Evolutionary conservation across 805 yeast species (phyloP), one percentile per base, ranked within the genome.

Genomic region (Nakazawaea molendinolei): DNA sequence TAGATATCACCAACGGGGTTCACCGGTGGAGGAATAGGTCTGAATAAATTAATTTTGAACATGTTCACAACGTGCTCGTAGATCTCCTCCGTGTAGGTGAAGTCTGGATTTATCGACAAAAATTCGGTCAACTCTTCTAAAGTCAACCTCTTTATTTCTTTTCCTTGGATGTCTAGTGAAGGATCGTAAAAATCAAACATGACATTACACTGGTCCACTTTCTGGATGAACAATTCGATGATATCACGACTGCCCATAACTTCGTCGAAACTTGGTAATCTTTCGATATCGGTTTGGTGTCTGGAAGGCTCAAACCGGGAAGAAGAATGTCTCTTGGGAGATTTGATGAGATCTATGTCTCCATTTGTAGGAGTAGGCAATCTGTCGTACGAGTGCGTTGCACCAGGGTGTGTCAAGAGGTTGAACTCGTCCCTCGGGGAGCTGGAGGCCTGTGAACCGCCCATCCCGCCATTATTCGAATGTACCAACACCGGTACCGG

Each of bases 11-110:
- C 98, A 31, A 89, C 74, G 5, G 97, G 97, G 56, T 92, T 92
- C 24, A 89, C 95, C 1, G 97, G 97, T 1, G 98, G 98, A 3
- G 98, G 97, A 33, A 92, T 86, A 22, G 97, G 95, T 52, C 98
- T 75, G 60, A 92, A 89, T 38, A 92, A 69, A 60, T 92, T 92
- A 41, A 71, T 74, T 50, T 77, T 80, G 60, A 89, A 92, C 97
- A 92, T 90, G 16, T 73, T 73, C 28, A 89, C 87, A 38, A 90
- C 94, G 50, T 81, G 86, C 36, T 71, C 71, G 58, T 92, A 92
- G 81, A 90, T 84, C 47, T 82, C 92, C 44, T 87, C 95, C 14
- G 96, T 83, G 56, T 83, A 86, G 19, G 82, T 74, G 60, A 90
- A 79, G 48, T 95, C 71, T 45, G 83, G 82, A 29, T 83, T 76